These are phyloP conservation scores for Russula brevipes DNA, from an alignment of 768 basidiomycete species.

Conservation along the genomic window DNA sequence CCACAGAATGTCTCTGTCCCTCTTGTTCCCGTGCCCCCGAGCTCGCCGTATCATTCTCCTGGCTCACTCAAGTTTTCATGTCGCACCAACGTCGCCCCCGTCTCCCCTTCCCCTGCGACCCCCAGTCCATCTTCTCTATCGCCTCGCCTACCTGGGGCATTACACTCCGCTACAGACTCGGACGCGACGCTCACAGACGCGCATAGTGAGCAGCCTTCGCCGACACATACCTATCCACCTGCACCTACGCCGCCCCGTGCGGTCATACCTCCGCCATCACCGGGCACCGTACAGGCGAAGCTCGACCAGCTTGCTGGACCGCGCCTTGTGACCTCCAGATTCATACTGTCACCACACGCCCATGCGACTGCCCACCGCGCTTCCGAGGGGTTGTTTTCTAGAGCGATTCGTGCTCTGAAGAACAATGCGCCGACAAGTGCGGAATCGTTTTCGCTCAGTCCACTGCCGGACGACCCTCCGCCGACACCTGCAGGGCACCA, in stretches of 20 bases:
- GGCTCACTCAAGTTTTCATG: slow-evolving; percentile 36
- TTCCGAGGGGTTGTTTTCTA: slow-evolving; percentile 28
- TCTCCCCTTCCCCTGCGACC: not conserved
- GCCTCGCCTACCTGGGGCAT: slow-evolving; percentile 6
- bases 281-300: slow-evolving; percentile 30
- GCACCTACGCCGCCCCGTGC: slow-evolving; percentile 31
- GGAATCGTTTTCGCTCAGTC: slow-evolving; percentile 24
- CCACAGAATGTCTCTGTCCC: slow-evolving; percentile 44
- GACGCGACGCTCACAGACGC: slow-evolving; percentile 30
- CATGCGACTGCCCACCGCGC: slow-evolving; percentile 23
- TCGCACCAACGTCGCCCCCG: slow-evolving; percentile 29
- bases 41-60: slow-evolving; percentile 31
- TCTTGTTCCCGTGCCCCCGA: slow-evolving; percentile 32
- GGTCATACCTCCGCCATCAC: slow-evolving; percentile 30
- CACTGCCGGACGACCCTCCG: slow-evolving; percentile 16
- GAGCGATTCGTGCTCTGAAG: slow-evolving; percentile 28
- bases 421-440: slow-evolving; percentile 17
- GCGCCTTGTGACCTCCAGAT: slow-evolving; percentile 26
- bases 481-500: not conserved
- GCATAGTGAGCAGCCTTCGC: slow-evolving; percentile 19
- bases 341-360: slow-evolving; percentile 34
- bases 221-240: slow-evolving; percentile 37
- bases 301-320: slow-evolving; percentile 29
- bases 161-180: slow-evolving; percentile 28
- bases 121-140: slow-evolving; percentile 4